Base-by-base conservation (phyloP, 1,139 yeast genomes). In the Lodderomyces elongisporus region DNA sequence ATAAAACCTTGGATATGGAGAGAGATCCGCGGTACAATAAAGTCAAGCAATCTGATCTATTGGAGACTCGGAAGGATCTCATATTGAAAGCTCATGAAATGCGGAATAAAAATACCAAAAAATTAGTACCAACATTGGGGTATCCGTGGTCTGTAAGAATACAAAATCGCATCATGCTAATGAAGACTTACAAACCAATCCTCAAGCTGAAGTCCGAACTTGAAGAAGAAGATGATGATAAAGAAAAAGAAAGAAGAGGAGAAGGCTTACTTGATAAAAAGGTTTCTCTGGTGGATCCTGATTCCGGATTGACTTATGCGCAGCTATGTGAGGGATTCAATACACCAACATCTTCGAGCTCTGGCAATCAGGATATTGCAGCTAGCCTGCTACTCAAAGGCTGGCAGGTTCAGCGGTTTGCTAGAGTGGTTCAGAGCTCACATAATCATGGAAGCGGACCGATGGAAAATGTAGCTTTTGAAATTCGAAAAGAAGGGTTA, bases 101-200 rank as follows among this genome's bases (percentile, higher is more conserved):
- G 12, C 37, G 38, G 16, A 45, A 43, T 32, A 31, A 37, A 17
- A 31, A 36, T 15, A 52, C 61, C 7, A 57, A 51, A 25, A 49
- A 42, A 28, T 52, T 51, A 13, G 56, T 66, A 2, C 71, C 73
- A 0, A 58, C 70, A 5, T 46, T 67, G 30, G 73, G 73, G 0
- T 61, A 63, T 39, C 56, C 59, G 5, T 67, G 74, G 74, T 45
- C 61, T 13, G 58, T 57, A 33, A 49, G 62, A 14, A 49, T 65
- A 7, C 40, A 49, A 9, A 55, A 54, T 17, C 47, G 66, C 33
- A 51, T 67, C 4, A 43, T 65, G 37, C 40, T 67, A 12, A 49
- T 52, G 55, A 67, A 66, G 36, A 38, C 49, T 3, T 67, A 66
- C 39, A 48, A 47, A 27, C 70, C 70, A 3, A 17, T 25, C 7